Conservation (phyloP, 208 protist species). For the Acanthamoeba divionensis region DNA sequence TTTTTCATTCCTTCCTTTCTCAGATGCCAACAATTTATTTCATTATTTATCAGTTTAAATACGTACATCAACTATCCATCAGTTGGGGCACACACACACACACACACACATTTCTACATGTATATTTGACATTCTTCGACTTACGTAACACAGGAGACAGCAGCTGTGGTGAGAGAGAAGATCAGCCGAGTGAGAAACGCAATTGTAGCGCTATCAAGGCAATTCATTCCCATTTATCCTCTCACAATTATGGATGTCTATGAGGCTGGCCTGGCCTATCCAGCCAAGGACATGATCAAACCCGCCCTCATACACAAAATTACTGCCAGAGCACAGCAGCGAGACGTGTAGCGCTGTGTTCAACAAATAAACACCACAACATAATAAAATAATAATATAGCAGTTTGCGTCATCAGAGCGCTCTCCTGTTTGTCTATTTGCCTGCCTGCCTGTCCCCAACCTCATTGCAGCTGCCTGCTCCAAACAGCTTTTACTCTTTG, state of each 20-base stretch:
- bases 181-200: conserved; percentile 62
- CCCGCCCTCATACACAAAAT: background rate
- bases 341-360: no score
- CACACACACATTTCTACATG: background rate
- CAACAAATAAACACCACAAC: no score
- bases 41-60: background rate
- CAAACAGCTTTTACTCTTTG: no score
- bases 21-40: background rate
- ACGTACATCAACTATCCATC: no score
- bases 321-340: background rate
- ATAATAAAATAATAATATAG: no score
- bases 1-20: background rate
- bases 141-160: conserved; percentile 47
- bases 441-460: no score
- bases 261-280: background rate
- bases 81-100: no score
- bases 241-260: conserved; percentile 63
- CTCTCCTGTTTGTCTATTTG: no score
- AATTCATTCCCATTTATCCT: conserved; percentile 59
- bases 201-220: conserved; percentile 19
- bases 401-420: no score
- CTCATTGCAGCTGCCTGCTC: no score
- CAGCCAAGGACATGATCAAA: conserved; percentile 20
- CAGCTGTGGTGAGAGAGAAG: conserved; percentile 1
- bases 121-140: background rate